These are phyloP conservation scores for Salisapilia sapeloensis DNA, from an alignment of 352 stramenopile genomes.

Conservation along the genomic window DNA sequence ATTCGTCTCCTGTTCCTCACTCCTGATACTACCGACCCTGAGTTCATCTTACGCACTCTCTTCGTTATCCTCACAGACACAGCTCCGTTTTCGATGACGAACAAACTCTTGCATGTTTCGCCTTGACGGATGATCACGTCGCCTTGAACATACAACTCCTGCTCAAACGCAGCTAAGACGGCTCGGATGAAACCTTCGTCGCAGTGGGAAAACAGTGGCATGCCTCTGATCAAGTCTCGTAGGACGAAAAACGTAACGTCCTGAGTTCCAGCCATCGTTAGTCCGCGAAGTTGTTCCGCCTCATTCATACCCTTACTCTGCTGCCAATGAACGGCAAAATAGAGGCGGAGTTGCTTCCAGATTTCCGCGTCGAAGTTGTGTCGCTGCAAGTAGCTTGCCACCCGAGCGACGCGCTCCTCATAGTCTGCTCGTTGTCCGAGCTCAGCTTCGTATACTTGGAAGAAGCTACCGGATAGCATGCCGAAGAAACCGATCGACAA, in stretches of 20 bases:
- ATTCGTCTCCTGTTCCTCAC: conserved; percentile 3
- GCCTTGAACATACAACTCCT: conserved; percentile 28
- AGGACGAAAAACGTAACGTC: conserved; percentile 20
- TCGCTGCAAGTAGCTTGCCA: conserved; percentile 22
- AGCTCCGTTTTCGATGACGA: conserved; percentile 35
- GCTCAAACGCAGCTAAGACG: conserved; percentile 14
- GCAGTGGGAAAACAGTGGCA: conserved; percentile 15
- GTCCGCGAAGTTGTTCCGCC: conserved; percentile 14
- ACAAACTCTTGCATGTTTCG: conserved; percentile 19
- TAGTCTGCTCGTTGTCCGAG: conserved; percentile 23
- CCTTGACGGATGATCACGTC: conserved; percentile 27
- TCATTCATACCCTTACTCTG: conserved; percentile 30
- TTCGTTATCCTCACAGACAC: conserved; percentile 26
- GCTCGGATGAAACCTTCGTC: conserved; percentile 14
- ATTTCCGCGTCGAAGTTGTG: conserved; percentile 18
- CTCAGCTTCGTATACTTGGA: conserved; percentile 26
- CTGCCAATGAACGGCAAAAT: conserved; percentile 23
- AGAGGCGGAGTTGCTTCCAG: conserved; percentile 26
- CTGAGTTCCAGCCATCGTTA: conserved; percentile 11
- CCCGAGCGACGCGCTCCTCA: conserved; percentile 19
- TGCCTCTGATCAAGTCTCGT: conserved; percentile 20
- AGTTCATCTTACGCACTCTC: background rate
- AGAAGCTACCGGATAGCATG: conserved; percentile 23
- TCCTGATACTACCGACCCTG: background rate
- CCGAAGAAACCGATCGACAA: conserved; percentile 18